Conservation (phyloP, 345 rosid genomes). For the Aquilaria sinensis region DNA sequence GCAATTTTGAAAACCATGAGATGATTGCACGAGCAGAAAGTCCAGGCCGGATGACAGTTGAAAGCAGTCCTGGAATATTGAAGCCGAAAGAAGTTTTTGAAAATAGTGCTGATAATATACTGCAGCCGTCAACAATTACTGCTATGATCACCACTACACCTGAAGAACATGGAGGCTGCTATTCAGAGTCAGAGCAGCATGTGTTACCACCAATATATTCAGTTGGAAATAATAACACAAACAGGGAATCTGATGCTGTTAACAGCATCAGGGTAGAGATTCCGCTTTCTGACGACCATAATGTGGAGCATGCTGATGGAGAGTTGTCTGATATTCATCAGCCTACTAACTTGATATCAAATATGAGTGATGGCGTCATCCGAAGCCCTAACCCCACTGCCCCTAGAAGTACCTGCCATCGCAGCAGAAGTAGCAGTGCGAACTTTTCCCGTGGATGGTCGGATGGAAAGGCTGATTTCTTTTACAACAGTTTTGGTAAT, state of each 20-base stretch:
- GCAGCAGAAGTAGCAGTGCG: constrained; percentile 49
- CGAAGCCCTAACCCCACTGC: constrained; percentile 87
- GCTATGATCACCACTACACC: constrained; percentile 22
- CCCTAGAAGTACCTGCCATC: constrained; percentile 76
- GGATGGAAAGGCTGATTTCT: constrained; percentile 53
- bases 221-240: constrained; percentile 27
- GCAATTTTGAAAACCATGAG: constrained; percentile 31
- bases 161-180: constrained; percentile 24
- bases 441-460: constrained; percentile 63
- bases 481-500: constrained; percentile 54
- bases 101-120: constrained; percentile 13
- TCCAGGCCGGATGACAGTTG: constrained; percentile 24
- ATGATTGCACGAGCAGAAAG: constrained; percentile 27
- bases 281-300: constrained; percentile 38
- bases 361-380: constrained; percentile 45
- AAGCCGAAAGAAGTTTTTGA: constrained; percentile 25
- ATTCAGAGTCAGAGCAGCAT: constrained; percentile 26
- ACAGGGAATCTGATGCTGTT: constrained; percentile 23
- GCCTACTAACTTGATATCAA: constrained; percentile 46
- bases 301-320: constrained; percentile 26
- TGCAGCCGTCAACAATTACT: constrained; percentile 16
- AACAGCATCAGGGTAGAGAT: constrained; percentile 51
- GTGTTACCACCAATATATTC: constrained; percentile 15
- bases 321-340: constrained; percentile 29
- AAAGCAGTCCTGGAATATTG: constrained; percentile 24